Conservation (phyloP, 306 rosid species). For the Prunus kanzakura region DNA sequence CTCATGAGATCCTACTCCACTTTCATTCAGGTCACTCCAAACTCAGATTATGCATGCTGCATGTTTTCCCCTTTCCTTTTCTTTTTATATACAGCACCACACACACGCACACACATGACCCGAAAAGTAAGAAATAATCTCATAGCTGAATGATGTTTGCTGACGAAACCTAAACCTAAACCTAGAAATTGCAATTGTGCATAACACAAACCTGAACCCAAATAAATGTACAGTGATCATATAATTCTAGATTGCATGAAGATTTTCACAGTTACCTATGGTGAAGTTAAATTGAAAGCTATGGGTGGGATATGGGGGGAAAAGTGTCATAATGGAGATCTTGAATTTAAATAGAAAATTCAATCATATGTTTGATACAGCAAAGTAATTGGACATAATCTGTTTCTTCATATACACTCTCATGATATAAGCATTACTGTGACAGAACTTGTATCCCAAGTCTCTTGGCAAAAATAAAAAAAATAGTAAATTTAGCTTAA, state of each 20-base stretch:
- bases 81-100: not conserved
- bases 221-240: not conserved
- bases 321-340: too few species aligned
- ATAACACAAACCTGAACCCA: not conserved
- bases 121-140: not conserved
- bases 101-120: not conserved
- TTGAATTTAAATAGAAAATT: not conserved
- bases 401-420: slow-evolving; percentile 5
- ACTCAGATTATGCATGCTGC: not conserved
- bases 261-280: not conserved
- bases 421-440: slow-evolving; percentile 26
- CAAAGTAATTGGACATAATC: slow-evolving; percentile 2
- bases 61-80: too few species aligned
- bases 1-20: slow-evolving; percentile 40
- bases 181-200: too few species aligned
- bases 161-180: not conserved
- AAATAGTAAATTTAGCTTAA: too few species aligned
- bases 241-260: not conserved
- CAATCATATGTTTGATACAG: not conserved
- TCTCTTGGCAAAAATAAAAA: too few species aligned
- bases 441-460: slow-evolving; percentile 44
- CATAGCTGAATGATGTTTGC: not conserved
- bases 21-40: slow-evolving; percentile 49
- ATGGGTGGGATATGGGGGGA: too few species aligned
- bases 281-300: too few species aligned